phyloP scores from a whole-genome alignment of 345 rosid genomes.

The Salix viminalis region DNA sequence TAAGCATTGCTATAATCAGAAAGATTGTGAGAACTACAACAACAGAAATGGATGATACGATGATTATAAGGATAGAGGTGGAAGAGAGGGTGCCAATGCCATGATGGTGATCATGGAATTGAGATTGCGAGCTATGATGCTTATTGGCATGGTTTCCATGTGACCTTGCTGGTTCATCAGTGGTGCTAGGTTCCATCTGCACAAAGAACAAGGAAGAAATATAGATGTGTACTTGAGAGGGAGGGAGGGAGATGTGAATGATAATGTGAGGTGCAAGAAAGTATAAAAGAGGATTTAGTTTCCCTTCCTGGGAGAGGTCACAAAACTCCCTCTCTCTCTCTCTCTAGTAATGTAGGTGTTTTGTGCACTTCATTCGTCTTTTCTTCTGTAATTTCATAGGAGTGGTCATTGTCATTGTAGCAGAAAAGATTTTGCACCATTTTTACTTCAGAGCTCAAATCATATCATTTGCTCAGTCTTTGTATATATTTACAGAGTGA shows the following conservation, averaged over 20 bases:
- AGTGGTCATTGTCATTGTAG: slow-evolving; percentile 43
- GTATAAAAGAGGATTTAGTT: slow-evolving; percentile 7
- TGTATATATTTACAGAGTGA: not conserved
- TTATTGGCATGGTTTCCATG: slow-evolving; percentile 24
- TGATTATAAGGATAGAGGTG: slow-evolving; percentile 42
- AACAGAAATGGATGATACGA: slow-evolving; percentile 35
- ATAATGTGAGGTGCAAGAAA: not conserved
- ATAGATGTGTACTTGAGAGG: slow-evolving; percentile 2
- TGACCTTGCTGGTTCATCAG: slow-evolving; percentile 18
- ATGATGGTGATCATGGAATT: slow-evolving; percentile 8
- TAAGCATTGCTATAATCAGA: slow-evolving; percentile 40
- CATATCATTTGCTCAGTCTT: slow-evolving; percentile 16
- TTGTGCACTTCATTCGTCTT: slow-evolving; percentile 38
- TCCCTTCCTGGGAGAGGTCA: slow-evolving; percentile 24
- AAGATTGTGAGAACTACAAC: slow-evolving; percentile 36
- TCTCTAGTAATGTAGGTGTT: slow-evolving; percentile 17
- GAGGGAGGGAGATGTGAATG: not conserved
- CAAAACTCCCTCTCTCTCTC: slow-evolving; percentile 11
- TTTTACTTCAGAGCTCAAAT: not conserved
- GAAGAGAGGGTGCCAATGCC: slow-evolving; percentile 33
- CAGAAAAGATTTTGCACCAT: slow-evolving; percentile 20
- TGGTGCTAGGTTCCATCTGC: slow-evolving; percentile 38
- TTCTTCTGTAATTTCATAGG: slow-evolving; percentile 36
- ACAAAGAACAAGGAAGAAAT: slow-evolving; percentile 11
- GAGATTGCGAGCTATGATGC: slow-evolving; percentile 22